A percentile compares a stretch with the other conserved stretches of the same genome.
These are phyloP conservation scores for Talaromyces funiculosus DNA, from an alignment of 2,329 filamentous ascomycete species.

Conservation along the genomic window DNA sequence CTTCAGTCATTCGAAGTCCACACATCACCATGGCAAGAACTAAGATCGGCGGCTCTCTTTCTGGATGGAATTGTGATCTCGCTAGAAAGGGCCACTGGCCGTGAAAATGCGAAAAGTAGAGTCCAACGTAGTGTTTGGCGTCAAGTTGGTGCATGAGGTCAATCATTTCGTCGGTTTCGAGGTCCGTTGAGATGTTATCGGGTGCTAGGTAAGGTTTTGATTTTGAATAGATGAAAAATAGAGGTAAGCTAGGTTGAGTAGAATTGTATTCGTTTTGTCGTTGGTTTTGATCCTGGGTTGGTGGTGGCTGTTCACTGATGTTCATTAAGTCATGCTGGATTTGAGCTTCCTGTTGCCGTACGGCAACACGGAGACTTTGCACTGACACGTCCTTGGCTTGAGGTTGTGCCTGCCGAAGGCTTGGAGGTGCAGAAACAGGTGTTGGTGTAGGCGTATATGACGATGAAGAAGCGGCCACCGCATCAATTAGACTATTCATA, in stretches of 20 bases:
- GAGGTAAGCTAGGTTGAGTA: not conserved
- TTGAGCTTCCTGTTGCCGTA: conserved; percentile 7
- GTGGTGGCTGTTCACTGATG: not conserved
- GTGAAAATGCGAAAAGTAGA: conserved; percentile 26
- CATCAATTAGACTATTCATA: not conserved
- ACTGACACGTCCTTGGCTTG: not conserved
- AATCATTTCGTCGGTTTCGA: not conserved
- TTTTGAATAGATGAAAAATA: not conserved
- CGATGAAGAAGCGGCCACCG: not conserved
- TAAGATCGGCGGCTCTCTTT: conserved; percentile 22
- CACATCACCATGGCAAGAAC: conserved; percentile 26
- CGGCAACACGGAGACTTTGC: not conserved
- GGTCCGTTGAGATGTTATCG: not conserved
- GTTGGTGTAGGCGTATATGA: not conserved
- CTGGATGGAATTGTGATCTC: conserved; percentile 18
- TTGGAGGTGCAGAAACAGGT: not conserved
- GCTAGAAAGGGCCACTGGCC: conserved; percentile 27
- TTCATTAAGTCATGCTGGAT: conserved; percentile 3
- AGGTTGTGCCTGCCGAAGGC: not conserved
- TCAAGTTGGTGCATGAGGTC: conserved; percentile 6
- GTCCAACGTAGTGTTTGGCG: conserved; percentile 16
- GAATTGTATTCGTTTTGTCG: not conserved
- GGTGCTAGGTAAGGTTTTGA: not conserved
- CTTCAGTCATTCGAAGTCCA: conserved; percentile 23
- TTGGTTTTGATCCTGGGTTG: not conserved